These are phyloP conservation scores for Microsporum audouinii DNA, from an alignment of 2,329 filamentous ascomycete genomes.

Conservation along the genomic window DNA sequence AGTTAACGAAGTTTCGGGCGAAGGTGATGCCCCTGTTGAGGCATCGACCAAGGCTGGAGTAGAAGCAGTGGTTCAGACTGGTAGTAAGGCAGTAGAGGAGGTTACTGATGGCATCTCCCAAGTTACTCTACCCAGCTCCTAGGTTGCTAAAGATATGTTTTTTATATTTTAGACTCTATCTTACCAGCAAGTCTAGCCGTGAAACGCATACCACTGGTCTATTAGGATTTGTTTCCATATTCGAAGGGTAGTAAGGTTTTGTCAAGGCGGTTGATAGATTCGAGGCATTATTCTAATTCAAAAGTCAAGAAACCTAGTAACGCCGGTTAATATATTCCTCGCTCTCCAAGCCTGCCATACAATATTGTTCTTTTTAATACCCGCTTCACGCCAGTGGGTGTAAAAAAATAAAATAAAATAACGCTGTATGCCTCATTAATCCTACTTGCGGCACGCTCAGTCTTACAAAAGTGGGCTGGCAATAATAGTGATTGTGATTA, in stretches of 20 bases:
- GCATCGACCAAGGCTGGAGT: conserved; percentile 26
- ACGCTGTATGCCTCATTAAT: neutral
- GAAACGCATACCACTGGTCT: too few species aligned
- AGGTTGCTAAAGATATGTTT: neutral
- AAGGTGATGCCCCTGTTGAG: conserved; percentile 20
- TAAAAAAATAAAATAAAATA: neutral
- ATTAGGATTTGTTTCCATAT: neutral
- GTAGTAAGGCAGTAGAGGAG: conserved; percentile 30
- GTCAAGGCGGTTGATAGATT: neutral
- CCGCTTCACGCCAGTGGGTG: neutral
- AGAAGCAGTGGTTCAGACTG: conserved; percentile 19
- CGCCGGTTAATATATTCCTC: neutral
- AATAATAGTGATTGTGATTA: neutral
- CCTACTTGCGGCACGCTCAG: neutral
- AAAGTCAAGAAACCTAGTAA: neutral
- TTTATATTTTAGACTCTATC: neutral
- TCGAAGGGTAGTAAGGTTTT: neutral
- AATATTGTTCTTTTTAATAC: neutral
- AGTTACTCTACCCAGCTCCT: conserved; percentile 34
- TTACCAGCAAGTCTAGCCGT: neutral
- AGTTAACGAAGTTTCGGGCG: neutral
- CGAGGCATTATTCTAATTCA: neutral
- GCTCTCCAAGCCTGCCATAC: neutral
- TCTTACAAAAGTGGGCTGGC: neutral
- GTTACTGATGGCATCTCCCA: conserved; percentile 33